These are phyloP conservation scores for Gonium pectorale DNA, from an alignment of 139 green algal genomes.

Conservation along the genomic window DNA sequence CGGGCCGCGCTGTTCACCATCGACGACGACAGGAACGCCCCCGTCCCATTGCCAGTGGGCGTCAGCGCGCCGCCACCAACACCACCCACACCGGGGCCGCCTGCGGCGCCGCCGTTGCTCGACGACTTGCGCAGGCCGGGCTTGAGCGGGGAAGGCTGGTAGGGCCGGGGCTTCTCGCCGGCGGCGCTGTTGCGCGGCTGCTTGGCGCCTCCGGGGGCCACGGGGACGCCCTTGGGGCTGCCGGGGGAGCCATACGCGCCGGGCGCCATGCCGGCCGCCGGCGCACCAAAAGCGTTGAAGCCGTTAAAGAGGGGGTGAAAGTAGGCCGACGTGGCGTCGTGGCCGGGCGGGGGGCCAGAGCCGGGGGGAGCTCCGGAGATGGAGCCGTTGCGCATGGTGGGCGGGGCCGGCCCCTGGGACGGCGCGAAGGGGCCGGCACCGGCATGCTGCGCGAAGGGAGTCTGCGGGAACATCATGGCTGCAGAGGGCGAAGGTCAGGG, in stretches of 20 bases:
- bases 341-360: neutral
- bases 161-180: slow-evolving; percentile 27
- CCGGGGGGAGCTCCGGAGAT: neutral
- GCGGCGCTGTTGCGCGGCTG: slow-evolving; percentile 6
- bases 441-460: slow-evolving; percentile 50
- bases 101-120: slow-evolving; percentile 4
- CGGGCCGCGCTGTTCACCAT: too few relatives aligned
- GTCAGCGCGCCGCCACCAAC: too few relatives aligned
- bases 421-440: slow-evolving; percentile 23
- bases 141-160: slow-evolving; percentile 43
- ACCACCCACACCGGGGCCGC: too few relatives aligned
- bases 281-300: slow-evolving; percentile 40
- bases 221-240: neutral
- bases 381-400: slow-evolving; percentile 1
- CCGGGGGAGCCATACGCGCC: neutral
- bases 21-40: too few relatives aligned
- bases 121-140: slow-evolving; percentile 39
- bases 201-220: neutral
- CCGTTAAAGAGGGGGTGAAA: slow-evolving; percentile 64
- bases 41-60: too few relatives aligned
- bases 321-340: slow-evolving; percentile 23
- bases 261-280: neutral
- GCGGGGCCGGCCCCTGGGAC: neutral
- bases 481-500: too few relatives aligned
- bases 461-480: slow-evolving; percentile 68